Conservation (phyloP, 805 yeast species). For the Starmerella scarabaei region DNA sequence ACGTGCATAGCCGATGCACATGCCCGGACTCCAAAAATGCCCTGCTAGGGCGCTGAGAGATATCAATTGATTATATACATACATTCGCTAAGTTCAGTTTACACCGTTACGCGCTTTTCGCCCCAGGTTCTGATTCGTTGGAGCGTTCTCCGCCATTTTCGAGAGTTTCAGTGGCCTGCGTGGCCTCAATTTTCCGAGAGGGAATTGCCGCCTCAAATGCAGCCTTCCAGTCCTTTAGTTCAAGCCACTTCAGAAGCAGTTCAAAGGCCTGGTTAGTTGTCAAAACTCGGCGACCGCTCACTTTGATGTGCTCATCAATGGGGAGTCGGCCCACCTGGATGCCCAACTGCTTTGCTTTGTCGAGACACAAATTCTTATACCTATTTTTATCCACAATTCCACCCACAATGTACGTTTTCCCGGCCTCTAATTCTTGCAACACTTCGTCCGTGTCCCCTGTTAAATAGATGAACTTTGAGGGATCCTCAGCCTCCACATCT, state of each 20-base stretch:
- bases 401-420: slow-evolving; percentile 73
- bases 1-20: no score
- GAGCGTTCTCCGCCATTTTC: neutral
- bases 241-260: slow-evolving; percentile 67
- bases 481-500: slow-evolving; percentile 17
- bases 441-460: slow-evolving; percentile 78
- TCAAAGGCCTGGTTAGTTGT: slow-evolving; percentile 96
- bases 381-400: slow-evolving; percentile 95
- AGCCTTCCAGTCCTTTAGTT: slow-evolving; percentile 63
- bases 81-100: no score
- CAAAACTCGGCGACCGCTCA: slow-evolving; percentile 76
- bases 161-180: neutral
- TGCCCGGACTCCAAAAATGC: no score
- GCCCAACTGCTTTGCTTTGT: slow-evolving; percentile 66
- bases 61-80: no score
- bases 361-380: slow-evolving; percentile 62
- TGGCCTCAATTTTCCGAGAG: slow-evolving; percentile 43
- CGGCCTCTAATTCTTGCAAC: slow-evolving; percentile 49
- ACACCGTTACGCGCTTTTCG: no score
- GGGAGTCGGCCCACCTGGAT: slow-evolving; percentile 69
- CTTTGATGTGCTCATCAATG: slow-evolving; percentile 65
- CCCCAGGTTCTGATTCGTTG: no score
- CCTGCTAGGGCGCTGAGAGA: no score
- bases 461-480: slow-evolving; percentile 39
- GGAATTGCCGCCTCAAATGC: slow-evolving; percentile 87